Conservation (phyloP, 352 stramenopile genomes). For the Phytophthora pistaciae region DNA sequence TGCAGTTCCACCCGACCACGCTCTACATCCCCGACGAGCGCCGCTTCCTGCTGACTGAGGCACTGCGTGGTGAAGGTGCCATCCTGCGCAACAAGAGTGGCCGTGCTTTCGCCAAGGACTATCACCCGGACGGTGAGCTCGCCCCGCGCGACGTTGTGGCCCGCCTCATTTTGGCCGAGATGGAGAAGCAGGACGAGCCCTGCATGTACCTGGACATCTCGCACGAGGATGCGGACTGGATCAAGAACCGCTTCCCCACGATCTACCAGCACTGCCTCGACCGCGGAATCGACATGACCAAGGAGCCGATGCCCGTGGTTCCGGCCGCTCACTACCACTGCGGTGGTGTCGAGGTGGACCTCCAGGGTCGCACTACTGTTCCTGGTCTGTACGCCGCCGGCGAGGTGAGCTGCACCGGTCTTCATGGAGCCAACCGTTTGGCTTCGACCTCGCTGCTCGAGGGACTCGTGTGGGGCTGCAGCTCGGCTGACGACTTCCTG, state of each 20-base stretch:
- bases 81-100: conserved; percentile 85
- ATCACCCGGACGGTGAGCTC: conserved; percentile 93
- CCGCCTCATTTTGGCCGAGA: conserved; percentile 92
- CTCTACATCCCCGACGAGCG: conserved; percentile 92
- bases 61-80: conserved; percentile 92
- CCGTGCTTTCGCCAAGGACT: conserved; percentile 92
- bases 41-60: conserved; percentile 95
- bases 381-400: conserved; percentile 91
- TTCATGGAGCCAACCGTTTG: conserved; percentile 95
- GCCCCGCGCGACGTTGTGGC: conserved; percentile 95
- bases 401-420: conserved; percentile 94
- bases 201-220: conserved; percentile 95
- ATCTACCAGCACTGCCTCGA: conserved; percentile 87
- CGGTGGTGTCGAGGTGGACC: conserved; percentile 91
- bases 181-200: conserved; percentile 79
- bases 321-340: conserved; percentile 96
- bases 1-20: conserved; percentile 97
- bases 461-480: conserved; percentile 94
- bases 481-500: conserved; percentile 85
- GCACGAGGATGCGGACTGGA: conserved; percentile 89
- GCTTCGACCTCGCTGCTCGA: conserved; percentile 95
- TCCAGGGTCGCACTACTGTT: conserved; percentile 86
- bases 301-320: conserved; percentile 90
- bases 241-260: conserved; percentile 86
- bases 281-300: conserved; percentile 93